phyloP scores from a whole-genome alignment of 148 eudicot species.

The Fagopyrum tataricum region DNA sequence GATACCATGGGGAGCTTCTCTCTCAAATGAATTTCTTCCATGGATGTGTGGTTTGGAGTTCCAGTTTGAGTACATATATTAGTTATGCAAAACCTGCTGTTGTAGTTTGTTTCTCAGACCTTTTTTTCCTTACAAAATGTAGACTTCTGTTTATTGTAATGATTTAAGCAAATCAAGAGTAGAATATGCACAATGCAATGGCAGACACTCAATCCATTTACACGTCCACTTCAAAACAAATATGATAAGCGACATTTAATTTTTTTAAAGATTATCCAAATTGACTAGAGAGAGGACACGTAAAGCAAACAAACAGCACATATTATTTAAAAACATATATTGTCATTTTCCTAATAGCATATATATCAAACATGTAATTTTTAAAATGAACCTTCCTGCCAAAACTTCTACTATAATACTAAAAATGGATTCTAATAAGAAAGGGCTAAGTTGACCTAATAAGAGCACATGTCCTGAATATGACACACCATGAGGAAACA shows the following conservation, averaged over 20 bases:
- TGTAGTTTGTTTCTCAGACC: too few relatives aligned
- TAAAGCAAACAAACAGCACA: background rate
- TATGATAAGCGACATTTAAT: too few relatives aligned
- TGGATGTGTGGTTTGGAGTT: slow-evolving; percentile 5
- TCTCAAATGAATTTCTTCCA: background rate
- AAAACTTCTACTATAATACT: slow-evolving; percentile 6
- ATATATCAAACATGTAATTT: background rate
- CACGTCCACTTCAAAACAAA: too few relatives aligned
- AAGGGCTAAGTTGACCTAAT: background rate
- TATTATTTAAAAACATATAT: background rate
- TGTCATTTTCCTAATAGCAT: background rate
- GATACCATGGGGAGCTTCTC: background rate
- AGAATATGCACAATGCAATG: too few relatives aligned
- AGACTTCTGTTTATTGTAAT: background rate
- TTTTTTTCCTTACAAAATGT: background rate
- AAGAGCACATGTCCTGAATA: background rate
- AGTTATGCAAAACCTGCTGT: background rate
- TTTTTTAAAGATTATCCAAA: too few relatives aligned
- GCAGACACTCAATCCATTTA: too few relatives aligned
- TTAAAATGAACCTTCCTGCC: background rate
- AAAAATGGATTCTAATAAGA: background rate
- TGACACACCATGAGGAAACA: background rate
- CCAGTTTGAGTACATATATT: background rate
- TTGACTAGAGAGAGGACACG: background rate
- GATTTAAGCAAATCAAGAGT: too few relatives aligned